Evolutionary conservation across 192 early-diverging fungal species (phyloP).

Genomic region (Rhizoclosmatium globosum): DNA sequence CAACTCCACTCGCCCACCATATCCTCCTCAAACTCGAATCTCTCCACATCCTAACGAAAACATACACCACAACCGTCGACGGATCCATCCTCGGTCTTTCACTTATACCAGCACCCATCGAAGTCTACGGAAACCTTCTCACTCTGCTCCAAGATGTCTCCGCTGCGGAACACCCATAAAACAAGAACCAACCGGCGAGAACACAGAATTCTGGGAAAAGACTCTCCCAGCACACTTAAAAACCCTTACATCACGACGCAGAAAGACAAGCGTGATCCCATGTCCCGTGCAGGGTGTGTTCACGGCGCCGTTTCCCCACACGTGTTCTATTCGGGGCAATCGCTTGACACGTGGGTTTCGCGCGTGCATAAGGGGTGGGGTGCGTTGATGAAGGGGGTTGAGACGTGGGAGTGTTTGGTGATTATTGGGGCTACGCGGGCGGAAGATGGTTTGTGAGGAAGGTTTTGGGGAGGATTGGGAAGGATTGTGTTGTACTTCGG

Average conservation of each 20-base stretch:
- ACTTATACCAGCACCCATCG: too few species aligned
- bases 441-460: too few species aligned
- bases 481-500: too few species aligned
- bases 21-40: neutral
- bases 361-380: neutral
- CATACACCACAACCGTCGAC: neutral
- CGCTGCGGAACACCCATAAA: too few species aligned
- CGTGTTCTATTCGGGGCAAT: neutral
- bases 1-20: neutral
- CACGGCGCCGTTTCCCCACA: neutral
- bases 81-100: neutral
- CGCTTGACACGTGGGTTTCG: neutral
- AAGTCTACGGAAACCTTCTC: too few species aligned
- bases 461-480: too few species aligned
- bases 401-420: neutral
- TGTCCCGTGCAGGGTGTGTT: neutral
- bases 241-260: too few species aligned
- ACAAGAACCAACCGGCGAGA: too few species aligned
- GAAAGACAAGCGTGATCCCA: too few species aligned
- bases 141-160: too few species aligned
- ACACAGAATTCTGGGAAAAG: too few species aligned
- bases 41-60: neutral
- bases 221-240: too few species aligned
- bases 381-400: neutral
- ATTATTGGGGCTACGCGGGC: neutral